Base-by-base conservation (phyloP, 2,329 filamentous ascomycete genomes). In the Cytospora leucostoma region DNA sequence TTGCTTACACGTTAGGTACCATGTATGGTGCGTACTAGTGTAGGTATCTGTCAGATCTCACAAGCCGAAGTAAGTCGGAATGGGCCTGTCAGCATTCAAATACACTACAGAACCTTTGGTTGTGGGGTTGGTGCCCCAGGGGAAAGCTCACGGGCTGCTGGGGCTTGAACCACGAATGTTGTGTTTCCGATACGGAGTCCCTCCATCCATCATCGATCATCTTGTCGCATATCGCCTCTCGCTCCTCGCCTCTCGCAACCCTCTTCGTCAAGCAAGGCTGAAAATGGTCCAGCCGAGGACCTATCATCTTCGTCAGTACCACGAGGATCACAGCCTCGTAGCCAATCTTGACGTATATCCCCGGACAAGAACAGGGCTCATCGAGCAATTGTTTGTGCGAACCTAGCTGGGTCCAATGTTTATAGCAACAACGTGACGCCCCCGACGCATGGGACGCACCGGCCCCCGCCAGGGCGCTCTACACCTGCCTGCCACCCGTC, bases 41-140 rank as follows among this genome's bases (percentile, higher is more conserved):
- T 57, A 62, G 7, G 35, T 19, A 38, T 34, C 40, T 62, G 51
- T 58, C 59, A 58, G 38, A 49, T 55, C 51, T 61, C 59, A 61
- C 32, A 61, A 55, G 34, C 44, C 37, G 50, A 52, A 55, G 38
- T 34, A n/a, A 52, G 57, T 47, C 50, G 19, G 44, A 37, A 33
- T 15, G 12, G 35, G 33, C 35, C 27, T 60, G 58, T 60, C 54
- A 62, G 51, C 38, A 35, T 51, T 49, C 27, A 37, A 40, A 35
- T 51, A 37, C 27, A 37, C 38, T 55, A 33, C 17, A 33, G 37
- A 54, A 33, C 47, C 33, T 35, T 49, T 53, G 35, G 40, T 38
- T 37, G 54, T 53, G 63, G 49, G 53, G 53, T n/a, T 53, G 44
- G 56, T 50, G 44, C n/a, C 33, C 8, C 44, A 62, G 53, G 53